phyloP scores from a whole-genome alignment of 176 grass and related monocot species.

The Phyllostachys edulis region DNA sequence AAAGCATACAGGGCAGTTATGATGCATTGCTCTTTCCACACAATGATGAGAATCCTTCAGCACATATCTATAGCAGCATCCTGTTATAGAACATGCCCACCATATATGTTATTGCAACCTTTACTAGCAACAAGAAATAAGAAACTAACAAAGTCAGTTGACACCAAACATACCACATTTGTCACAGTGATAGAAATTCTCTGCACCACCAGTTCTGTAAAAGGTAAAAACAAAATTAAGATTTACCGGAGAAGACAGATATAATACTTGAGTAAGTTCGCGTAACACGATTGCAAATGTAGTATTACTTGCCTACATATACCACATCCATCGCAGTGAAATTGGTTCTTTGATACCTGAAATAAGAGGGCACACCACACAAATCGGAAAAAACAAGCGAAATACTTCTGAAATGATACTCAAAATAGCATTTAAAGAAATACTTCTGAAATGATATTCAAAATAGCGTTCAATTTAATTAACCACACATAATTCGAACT shows the following conservation, averaged over 20 bases:
- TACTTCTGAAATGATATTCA: not conserved
- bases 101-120: not conserved
- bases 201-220: constrained; percentile 57
- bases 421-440: not conserved
- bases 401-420: not conserved
- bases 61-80: constrained; percentile 52
- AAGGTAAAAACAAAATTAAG: not conserved
- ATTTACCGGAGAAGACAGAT: not conserved
- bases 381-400: constrained; percentile 4
- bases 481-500: not conserved
- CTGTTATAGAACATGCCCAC: constrained; percentile 31
- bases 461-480: not conserved
- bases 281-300: not conserved
- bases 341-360: constrained; percentile 66
- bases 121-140: not conserved
- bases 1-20: constrained; percentile 80
- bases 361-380: constrained; percentile 3
- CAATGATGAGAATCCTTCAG: constrained; percentile 64
- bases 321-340: constrained; percentile 73
- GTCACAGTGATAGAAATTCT: constrained; percentile 69
- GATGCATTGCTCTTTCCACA: constrained; percentile 70
- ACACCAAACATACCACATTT: constrained; percentile 46
- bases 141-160: not conserved
- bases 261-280: not conserved
- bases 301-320: constrained; percentile 60